These are phyloP conservation scores for Penicillium psychrosexuale DNA, from an alignment of 2,329 filamentous ascomycete species.

Conservation along the genomic window DNA sequence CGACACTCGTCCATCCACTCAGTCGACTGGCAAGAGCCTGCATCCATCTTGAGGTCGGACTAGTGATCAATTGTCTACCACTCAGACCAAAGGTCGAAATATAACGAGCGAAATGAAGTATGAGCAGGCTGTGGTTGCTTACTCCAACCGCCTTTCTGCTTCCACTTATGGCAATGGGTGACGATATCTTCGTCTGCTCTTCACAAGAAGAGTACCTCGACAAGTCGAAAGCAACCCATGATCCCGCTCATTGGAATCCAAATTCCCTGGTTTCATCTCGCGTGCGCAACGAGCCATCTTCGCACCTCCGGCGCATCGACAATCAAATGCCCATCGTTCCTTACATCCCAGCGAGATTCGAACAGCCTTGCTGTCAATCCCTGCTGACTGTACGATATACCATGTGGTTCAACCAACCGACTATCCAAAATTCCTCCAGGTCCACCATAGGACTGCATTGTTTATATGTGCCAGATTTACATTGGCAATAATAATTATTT, in stretches of 20 bases:
- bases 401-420: no score
- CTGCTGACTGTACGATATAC: neutral
- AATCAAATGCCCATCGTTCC: neutral
- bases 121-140: neutral
- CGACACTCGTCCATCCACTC: conserved; percentile 20
- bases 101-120: neutral
- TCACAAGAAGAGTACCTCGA: neutral
- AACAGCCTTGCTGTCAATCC: neutral
- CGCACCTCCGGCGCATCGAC: neutral
- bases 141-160: neutral
- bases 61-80: neutral
- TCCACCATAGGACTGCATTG: neutral
- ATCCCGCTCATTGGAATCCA: neutral
- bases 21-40: conserved; percentile 11
- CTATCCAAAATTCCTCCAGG: neutral
- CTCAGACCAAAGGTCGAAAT: neutral
- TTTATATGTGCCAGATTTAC: neutral
- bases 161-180: no score
- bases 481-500: neutral
- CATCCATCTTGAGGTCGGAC: conserved; percentile 18
- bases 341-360: neutral
- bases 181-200: neutral
- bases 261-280: neutral
- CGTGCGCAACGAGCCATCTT: neutral
- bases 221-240: neutral